Evolutionary conservation across 2,329 filamentous ascomycete species (phyloP).

Genomic region (Fusarium verrucosum): DNA sequence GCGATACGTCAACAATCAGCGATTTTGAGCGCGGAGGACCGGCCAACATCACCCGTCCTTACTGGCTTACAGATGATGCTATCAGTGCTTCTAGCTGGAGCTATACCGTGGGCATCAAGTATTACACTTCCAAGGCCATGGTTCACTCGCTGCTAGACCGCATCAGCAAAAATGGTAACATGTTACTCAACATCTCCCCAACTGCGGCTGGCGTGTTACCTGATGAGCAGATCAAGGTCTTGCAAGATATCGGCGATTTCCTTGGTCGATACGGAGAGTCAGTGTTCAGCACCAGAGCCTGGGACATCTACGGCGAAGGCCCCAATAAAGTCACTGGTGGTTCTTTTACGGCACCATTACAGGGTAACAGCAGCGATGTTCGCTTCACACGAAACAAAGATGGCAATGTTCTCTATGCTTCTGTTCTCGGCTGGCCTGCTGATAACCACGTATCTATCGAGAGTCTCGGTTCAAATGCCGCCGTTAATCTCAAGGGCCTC

Average conservation of each 20-base stretch:
- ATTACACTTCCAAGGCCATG: slow-evolving; percentile 20
- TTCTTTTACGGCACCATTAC: slow-evolving; percentile 1
- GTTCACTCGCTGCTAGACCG: slow-evolving; percentile 9
- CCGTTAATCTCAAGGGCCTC: background rate
- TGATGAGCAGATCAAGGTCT: slow-evolving; percentile 6
- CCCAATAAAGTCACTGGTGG: slow-evolving; percentile 11
- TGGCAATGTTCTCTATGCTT: background rate
- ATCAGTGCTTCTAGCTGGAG: slow-evolving; percentile 22
- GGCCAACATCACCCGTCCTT: slow-evolving; percentile 5
- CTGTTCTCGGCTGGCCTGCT: slow-evolving; percentile 9
- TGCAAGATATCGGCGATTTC: slow-evolving; percentile 7
- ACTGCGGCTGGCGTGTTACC: slow-evolving; percentile 2
- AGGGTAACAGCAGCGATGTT: slow-evolving; percentile 16
- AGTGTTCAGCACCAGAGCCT: background rate
- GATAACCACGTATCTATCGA: background rate
- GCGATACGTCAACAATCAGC: slow-evolving; percentile 10
- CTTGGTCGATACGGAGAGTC: slow-evolving; percentile 5
- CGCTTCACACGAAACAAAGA: slow-evolving; percentile 13
- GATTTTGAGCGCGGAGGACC: slow-evolving; percentile 14
- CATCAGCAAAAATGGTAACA: slow-evolving; percentile 16
- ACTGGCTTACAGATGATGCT: slow-evolving; percentile 14
- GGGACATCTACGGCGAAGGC: slow-evolving; percentile 9
- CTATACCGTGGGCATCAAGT: slow-evolving; percentile 13
- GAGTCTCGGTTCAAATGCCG: background rate
- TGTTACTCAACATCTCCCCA: slow-evolving; percentile 11